Conservation (phyloP, 345 rosid genomes). For the Brassica cretica region DNA sequence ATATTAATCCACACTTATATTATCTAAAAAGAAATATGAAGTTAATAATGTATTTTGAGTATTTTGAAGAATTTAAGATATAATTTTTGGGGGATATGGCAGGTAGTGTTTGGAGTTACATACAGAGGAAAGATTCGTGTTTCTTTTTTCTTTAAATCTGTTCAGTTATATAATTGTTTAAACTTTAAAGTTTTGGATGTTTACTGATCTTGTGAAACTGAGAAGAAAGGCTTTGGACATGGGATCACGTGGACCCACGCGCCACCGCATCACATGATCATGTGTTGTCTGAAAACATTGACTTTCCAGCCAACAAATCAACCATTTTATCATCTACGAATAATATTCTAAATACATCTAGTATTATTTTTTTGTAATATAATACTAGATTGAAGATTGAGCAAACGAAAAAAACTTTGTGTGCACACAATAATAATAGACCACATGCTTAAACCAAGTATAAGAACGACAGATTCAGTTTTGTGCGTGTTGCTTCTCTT, state of each 20-base stretch:
- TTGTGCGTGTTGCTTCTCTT: constrained; percentile 28
- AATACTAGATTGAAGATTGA: constrained; percentile 19
- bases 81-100: not conserved
- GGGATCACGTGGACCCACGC: constrained; percentile 71
- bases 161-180: not conserved
- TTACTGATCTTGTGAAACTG: constrained; percentile 29
- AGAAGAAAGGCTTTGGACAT: constrained; percentile 38
- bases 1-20: constrained; percentile 7
- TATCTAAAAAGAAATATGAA: not conserved
- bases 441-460: constrained; percentile 31
- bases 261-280: constrained; percentile 54
- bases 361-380: not conserved
- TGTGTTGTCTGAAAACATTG: constrained; percentile 63
- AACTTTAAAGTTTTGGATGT: constrained; percentile 29
- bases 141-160: not conserved
- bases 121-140: constrained; percentile 42
- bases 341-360: not conserved
- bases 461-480: constrained; percentile 25
- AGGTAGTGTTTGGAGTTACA: constrained; percentile 40
- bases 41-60: not conserved
- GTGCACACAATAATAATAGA: constrained; percentile 17
- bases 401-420: constrained; percentile 7
- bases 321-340: constrained; percentile 16
- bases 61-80: constrained; percentile 32
- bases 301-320: constrained; percentile 52